phyloP scores from a whole-genome alignment of 1,139 yeast species.

The Sugiyamaella novakii region DNA sequence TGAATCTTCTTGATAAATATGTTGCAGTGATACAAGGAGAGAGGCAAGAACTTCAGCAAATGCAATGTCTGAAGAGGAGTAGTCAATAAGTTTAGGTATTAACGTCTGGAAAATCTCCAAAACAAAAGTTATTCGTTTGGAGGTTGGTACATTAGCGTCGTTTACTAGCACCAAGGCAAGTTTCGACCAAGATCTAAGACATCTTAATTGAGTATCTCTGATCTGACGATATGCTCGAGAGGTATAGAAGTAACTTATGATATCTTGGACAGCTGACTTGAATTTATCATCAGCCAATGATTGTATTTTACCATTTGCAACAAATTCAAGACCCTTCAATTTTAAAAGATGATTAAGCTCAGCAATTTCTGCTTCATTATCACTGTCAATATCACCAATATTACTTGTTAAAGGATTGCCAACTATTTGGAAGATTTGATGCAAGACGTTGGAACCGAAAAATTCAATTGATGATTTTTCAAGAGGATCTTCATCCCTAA shows the following conservation, averaged over 20 bases:
- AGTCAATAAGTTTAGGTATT: conserved; percentile 75
- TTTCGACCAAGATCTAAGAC: conserved; percentile 81
- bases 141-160: conserved; percentile 52
- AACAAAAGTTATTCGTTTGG: conserved; percentile 60
- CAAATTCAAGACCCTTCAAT: conserved; percentile 36
- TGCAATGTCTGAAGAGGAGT: conserved; percentile 62
- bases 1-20: conserved; percentile 53
- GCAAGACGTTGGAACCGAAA: conserved; percentile 32
- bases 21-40: conserved; percentile 69
- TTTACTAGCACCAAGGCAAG: conserved; percentile 71
- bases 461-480: conserved; percentile 37
- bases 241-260: conserved; percentile 25
- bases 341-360: conserved; percentile 32
- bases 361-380: conserved; percentile 27
- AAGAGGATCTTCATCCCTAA: conserved; percentile 27
- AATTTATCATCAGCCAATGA: conserved; percentile 29
- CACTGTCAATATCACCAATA: conserved; percentile 17
- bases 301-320: conserved; percentile 23
- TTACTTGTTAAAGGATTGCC: not conserved
- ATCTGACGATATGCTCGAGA: conserved; percentile 28
- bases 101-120: conserved; percentile 74
- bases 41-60: conserved; percentile 80
- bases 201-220: conserved; percentile 55
- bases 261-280: conserved; percentile 18
- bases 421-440: conserved; percentile 16